phyloP scores from a whole-genome alignment of 129 eudicot species.

The Saussurea involucrata region DNA sequence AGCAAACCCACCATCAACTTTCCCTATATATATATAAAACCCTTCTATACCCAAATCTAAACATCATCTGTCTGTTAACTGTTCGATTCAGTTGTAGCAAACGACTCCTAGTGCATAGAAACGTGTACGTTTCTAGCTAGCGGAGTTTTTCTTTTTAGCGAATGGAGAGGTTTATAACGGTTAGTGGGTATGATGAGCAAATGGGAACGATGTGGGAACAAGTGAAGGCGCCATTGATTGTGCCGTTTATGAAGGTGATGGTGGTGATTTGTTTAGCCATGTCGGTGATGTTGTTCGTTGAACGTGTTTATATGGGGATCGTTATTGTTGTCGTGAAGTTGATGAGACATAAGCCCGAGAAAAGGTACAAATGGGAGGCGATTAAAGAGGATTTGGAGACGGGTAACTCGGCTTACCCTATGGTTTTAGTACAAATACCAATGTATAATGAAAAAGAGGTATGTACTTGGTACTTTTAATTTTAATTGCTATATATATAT shows the following conservation, averaged over 20 bases:
- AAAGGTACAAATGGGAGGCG: constrained; percentile 76
- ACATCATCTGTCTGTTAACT: not conserved
- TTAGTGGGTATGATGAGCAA: constrained; percentile 22
- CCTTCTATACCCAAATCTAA: constrained; percentile 6
- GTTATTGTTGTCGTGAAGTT: constrained; percentile 60
- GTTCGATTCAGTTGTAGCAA: not conserved
- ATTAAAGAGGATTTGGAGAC: constrained; percentile 78
- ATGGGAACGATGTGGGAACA: constrained; percentile 50
- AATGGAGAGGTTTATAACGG: constrained; percentile 29
- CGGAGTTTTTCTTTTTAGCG: not conserved
- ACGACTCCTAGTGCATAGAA: not conserved
- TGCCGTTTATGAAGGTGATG: constrained; percentile 54
- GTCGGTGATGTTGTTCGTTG: constrained; percentile 76
- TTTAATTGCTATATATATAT: not conserved
- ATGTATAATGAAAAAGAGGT: constrained; percentile 95
- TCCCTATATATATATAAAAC: constrained; percentile 21
- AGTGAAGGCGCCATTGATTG: constrained; percentile 55
- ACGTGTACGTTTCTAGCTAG: not conserved
- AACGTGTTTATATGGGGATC: constrained; percentile 78
- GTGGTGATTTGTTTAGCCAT: constrained; percentile 63
- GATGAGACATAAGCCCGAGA: constrained; percentile 55
- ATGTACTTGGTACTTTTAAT: not conserved
- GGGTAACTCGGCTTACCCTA: constrained; percentile 69
- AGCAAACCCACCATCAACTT: constrained; percentile 10
- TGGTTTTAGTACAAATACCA: constrained; percentile 89